Percentiles rank a stretch among this genome's conserved stretches.
These are phyloP conservation scores for Trifolium subterraneum DNA, from an alignment of 306 rosid genomes.

Conservation along the genomic window DNA sequence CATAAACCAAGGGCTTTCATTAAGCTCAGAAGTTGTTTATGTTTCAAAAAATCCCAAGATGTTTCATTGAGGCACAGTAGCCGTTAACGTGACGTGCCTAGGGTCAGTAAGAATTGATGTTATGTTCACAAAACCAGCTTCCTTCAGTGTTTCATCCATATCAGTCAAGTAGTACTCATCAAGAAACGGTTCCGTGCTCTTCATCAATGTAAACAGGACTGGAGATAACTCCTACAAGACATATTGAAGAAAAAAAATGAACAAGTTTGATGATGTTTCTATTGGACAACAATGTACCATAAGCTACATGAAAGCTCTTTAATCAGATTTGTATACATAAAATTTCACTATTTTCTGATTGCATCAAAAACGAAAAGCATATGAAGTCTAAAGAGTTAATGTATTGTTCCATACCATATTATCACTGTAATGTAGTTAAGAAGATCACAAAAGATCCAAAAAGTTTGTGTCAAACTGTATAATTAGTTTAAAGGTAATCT, in stretches of 20 bases:
- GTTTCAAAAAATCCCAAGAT: constrained; percentile 5
- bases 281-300: constrained; percentile 9
- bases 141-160: constrained; percentile 55
- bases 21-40: constrained; percentile 15
- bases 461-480: too few relatives aligned
- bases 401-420: not conserved
- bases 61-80: constrained; percentile 57
- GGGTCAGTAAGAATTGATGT: constrained; percentile 62
- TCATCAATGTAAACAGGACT: constrained; percentile 60
- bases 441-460: too few relatives aligned
- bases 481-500: too few relatives aligned
- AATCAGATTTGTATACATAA: not conserved
- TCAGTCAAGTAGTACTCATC: constrained; percentile 72
- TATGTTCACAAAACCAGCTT: constrained; percentile 60
- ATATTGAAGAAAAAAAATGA: not conserved
- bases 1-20: constrained; percentile 11
- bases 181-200: constrained; percentile 72
- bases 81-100: constrained; percentile 64
- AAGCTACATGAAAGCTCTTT: constrained; percentile 14
- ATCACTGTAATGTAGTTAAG: not conserved
- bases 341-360: not conserved
- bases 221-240: constrained; percentile 63
- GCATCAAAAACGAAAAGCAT: not conserved
- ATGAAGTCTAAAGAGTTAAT: not conserved
- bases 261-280: constrained; percentile 25